Base-by-base conservation (phyloP, 2,329 filamentous ascomycete genomes). In the Teratosphaeria viscida region DNA sequence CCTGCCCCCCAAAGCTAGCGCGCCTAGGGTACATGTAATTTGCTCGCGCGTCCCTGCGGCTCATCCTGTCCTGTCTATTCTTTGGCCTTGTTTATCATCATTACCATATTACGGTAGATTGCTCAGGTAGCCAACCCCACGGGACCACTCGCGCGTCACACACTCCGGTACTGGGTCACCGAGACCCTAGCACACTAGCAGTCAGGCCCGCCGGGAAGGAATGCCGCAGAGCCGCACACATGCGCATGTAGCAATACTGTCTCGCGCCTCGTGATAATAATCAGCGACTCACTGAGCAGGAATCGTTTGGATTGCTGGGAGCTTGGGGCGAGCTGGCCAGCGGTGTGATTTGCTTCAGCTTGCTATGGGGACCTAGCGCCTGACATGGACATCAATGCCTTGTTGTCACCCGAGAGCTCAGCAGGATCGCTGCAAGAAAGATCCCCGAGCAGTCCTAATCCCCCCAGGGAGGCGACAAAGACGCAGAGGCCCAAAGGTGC, bases 331-430 rank as follows among this genome's bases (percentile, higher is more conserved):
- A 19, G 8, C 5, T 23, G 43, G 43, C 19, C 16, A 11, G 43
- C 43, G 16, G 43, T 49, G 10, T n/a, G n/a, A 19, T 5, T n/a
- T 23, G 29, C 29, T 32, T 32, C 16, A n/a, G n/a, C 43, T 49
- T 10, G 43, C 16, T 19, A 49, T 49, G 43, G 43, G n/a, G 23
- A 23, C 23, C 19, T 49, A 23, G 43, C n/a, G n/a, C 23, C 29
- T 53, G 57, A 57, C 52, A 79, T 80, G 78, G 75, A 80, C 65
- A 80, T 79, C 73, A 77, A 77, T 66, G 76, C 75, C 54, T 71
- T 80, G 57, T 67, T 80, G 57, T 79, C 77, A 67, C 77, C 78
- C 47, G 75, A 77, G 73, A 49, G 43, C 43, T 49, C 43, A 6
- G 19, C 43, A 49, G 43, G 43, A 49, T 8, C n/a, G 5, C n/a